A percentile compares a stretch with the other conserved stretches of the same genome.
phyloP scores from a whole-genome alignment of 306 rosid species.

The Trifolium fragiferum region DNA sequence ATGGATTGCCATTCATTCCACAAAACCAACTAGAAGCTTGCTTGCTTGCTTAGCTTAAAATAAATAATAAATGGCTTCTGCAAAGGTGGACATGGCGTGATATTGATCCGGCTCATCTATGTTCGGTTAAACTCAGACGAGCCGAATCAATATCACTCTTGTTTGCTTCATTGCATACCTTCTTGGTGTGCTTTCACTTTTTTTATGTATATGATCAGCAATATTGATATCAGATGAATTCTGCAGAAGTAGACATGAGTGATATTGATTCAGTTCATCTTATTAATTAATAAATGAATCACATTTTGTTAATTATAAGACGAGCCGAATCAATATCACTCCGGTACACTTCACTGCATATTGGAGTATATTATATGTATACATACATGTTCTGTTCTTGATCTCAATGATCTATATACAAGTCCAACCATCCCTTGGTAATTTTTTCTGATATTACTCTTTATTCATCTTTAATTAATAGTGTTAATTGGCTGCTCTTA shows the following conservation, averaged over 20 bases:
- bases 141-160: constrained; percentile 91
- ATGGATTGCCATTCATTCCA: constrained; percentile 3
- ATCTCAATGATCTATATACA: not conserved
- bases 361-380: too few relatives aligned
- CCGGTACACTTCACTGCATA: constrained; percentile 43
- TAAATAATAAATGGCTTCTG: constrained; percentile 37
- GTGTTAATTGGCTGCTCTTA: not conserved
- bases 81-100: constrained; percentile 70
- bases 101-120: constrained; percentile 66
- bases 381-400: not conserved
- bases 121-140: constrained; percentile 40
- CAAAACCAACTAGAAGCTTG: constrained; percentile 6
- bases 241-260: constrained; percentile 61
- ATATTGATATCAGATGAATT: not conserved
- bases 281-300: not conserved
- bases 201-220: not conserved
- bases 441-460: not conserved
- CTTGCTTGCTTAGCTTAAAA: not conserved
- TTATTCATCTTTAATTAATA: not conserved
- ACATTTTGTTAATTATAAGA: not conserved
- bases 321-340: constrained; percentile 56
- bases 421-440: not conserved
- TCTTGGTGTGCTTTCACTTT: too few relatives aligned
- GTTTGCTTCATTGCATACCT: constrained; percentile 57
- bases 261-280: constrained; percentile 61